Conservation (phyloP, 2,329 filamentous ascomycete genomes). For the Orbilia brochopaga region DNA sequence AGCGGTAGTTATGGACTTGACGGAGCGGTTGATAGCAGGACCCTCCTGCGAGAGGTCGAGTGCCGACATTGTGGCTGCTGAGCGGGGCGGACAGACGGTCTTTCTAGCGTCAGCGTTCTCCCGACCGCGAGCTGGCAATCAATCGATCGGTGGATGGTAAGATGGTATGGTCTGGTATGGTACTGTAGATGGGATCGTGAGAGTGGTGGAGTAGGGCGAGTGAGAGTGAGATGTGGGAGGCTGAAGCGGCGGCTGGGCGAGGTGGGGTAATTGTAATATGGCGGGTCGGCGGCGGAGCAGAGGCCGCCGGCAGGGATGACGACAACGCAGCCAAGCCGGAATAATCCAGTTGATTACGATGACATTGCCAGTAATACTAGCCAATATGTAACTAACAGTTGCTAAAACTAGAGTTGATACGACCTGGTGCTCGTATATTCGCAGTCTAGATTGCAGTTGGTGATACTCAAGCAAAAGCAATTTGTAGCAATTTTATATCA, state of each 20-base stretch:
- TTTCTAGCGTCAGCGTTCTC: neutral
- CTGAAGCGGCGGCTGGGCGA: slow-evolving; percentile 10
- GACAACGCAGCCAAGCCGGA: slow-evolving; percentile 19
- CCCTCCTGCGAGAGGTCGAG: slow-evolving; percentile 65
- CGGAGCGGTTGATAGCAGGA: slow-evolving; percentile 64
- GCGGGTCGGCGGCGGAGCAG: slow-evolving; percentile 1
- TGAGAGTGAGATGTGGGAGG: slow-evolving; percentile 5
- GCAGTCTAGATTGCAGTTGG: too few species aligned
- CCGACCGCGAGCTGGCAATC: neutral
- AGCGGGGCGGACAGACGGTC: neutral
- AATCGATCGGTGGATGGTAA: neutral
- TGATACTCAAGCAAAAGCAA: too few species aligned
- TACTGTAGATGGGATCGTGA: neutral
- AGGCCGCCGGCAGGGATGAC: slow-evolving; percentile 28
- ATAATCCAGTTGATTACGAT: neutral
- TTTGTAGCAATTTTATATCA: too few species aligned
- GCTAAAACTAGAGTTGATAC: too few species aligned
- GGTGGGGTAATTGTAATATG: slow-evolving; percentile 43
- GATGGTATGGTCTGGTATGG: neutral
- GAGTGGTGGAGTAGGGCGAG: neutral
- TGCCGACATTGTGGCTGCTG: slow-evolving; percentile 69
- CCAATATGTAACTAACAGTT: neutral
- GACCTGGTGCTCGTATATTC: too few species aligned
- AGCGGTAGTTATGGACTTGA: slow-evolving; percentile 71
- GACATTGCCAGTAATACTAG: neutral